Evolutionary conservation across 306 rosid species (phyloP), one percentile per base, ranked within the genome.

Genomic region (Geum urbanum): DNA sequence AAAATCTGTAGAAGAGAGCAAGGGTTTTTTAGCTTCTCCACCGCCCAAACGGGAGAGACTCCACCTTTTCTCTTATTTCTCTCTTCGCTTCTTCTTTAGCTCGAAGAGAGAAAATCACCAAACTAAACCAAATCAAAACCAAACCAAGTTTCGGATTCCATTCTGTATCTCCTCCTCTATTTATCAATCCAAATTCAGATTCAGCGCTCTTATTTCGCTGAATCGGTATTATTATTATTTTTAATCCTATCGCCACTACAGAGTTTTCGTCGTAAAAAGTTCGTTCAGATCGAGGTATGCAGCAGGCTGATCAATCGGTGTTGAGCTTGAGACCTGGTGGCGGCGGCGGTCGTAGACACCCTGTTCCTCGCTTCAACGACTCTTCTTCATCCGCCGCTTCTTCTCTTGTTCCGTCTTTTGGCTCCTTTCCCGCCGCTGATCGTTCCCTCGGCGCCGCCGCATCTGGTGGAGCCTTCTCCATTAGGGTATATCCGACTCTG

Each of bases 251-350:
- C 18, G 7, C 12, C 1, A 72, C 88, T 86, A 78, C 81, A 63
- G 67, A 74, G 75, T 10, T 15, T 14, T 50, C 8, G 81, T 74
- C 74, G 62, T 47, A 72, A 66, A 9, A 8, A 52, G 72, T 71
- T 80, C 1, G 73, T 76, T 59, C 60, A 86, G 84, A 85, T 88
- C 80, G 87, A 90, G 98, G 88, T 87, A 95, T 95, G 99, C 99
- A 91, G 96, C 95, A 91, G 79, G 86, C 86, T 91, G 97, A 91
- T 88, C 96, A 85, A 74, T 80, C 87, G 81, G 79, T 74, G 79
- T 75, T 79, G 83, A 79, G 92, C 84, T 95, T 95, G 92, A 95
- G 99, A 86, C 99, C 99, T 86, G 99, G 99, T 74, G 99, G 99
- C 78, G 97, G 99, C 74, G 92, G 96, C 40, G 82, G 87, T 32